phyloP scores from a whole-genome alignment of 371 early-diverging fungal species.

The Syncephalastrum monosporum region DNA sequence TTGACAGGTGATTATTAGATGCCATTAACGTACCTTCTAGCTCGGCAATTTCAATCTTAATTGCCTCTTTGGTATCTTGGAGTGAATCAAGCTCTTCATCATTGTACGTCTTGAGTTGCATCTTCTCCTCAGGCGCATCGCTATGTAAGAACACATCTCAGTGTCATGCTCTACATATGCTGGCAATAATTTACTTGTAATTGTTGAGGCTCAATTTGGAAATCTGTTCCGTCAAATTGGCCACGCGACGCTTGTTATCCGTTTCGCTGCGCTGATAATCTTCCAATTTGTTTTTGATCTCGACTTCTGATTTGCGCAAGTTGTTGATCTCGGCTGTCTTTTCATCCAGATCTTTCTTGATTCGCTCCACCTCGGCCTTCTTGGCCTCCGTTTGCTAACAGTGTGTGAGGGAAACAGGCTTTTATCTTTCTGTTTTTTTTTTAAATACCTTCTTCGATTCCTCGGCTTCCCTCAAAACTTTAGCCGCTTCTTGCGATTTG shows the following conservation, averaged over 20 bases:
- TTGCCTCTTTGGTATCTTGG: constrained; percentile 24
- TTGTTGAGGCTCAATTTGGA: constrained; percentile 57
- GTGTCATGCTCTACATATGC: neutral
- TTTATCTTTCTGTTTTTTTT: neutral
- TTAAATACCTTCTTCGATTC: constrained; percentile 22
- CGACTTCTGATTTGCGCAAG: constrained; percentile 65
- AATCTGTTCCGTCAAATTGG: constrained; percentile 54
- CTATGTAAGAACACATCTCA: constrained; percentile 2
- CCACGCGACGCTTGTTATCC: constrained; percentile 52
- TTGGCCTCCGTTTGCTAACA: constrained; percentile 69
- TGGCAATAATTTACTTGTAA: constrained; percentile 49
- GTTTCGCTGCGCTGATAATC: constrained; percentile 48
- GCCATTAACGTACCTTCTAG: constrained; percentile 36
- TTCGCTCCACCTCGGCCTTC: constrained; percentile 61
- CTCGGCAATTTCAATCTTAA: constrained; percentile 46
- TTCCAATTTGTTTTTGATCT: constrained; percentile 64
- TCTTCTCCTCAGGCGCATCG: constrained; percentile 55
- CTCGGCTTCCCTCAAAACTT: constrained; percentile 50
- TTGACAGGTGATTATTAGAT: neutral
- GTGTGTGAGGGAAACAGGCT: neutral
- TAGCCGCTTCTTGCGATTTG: constrained; percentile 44
- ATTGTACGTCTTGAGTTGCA: constrained; percentile 47
- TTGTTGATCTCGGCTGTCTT: constrained; percentile 63
- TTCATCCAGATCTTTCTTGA: constrained; percentile 68
- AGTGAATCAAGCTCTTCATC: constrained; percentile 52